Base-by-base conservation (phyloP, 2,329 filamentous ascomycete genomes). In the Ophiostoma sp. region DNA sequence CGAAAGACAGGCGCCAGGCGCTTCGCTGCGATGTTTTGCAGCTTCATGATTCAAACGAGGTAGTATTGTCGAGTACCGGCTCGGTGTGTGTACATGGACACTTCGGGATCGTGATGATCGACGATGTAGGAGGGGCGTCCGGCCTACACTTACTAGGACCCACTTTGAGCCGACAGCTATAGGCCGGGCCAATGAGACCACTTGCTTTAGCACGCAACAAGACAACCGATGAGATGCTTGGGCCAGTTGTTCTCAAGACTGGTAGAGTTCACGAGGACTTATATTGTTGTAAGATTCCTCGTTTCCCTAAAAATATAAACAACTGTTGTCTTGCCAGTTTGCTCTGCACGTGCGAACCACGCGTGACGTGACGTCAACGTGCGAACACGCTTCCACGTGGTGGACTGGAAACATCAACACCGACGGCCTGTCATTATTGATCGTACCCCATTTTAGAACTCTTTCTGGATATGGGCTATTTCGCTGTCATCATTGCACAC, bases 81-180 rank as follows among this genome's bases (percentile, higher is more conserved):
- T 11, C 18, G 8, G 27, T n/a, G 27, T 55, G 49, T 55, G 49
- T 27, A 55, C 7, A 55, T 55, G 49, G 49, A 36, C 27, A 27
- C 49, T 55, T 27, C 49, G 7, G 49, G 49, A 18, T 36, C 49
- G 18, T 36, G 49, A 14, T 55, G 49, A 55, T 55, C 49, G 49
- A 55, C 49, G 49, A 5, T 11, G 49, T 18, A 27, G 49, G 49
- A 4, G 49, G 14, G 49, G 6, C 14, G 5, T 9, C 49, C 49
- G 49, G 18, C 18, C 49, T 55, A 18, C 49, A 55, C 49, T 27
- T 55, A 55, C n/a, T 3, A 9, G 49, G 49, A 55, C 49, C 49
- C 49, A 55, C 49, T 27, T 55, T 55, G 18, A 55, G 18, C 49
- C 49, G 49, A 55, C 49, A 27, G 7, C 49, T 55, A 55, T 55